Base-by-base conservation (phyloP, 345 rosid species). In the Pistacia atlantica region DNA sequence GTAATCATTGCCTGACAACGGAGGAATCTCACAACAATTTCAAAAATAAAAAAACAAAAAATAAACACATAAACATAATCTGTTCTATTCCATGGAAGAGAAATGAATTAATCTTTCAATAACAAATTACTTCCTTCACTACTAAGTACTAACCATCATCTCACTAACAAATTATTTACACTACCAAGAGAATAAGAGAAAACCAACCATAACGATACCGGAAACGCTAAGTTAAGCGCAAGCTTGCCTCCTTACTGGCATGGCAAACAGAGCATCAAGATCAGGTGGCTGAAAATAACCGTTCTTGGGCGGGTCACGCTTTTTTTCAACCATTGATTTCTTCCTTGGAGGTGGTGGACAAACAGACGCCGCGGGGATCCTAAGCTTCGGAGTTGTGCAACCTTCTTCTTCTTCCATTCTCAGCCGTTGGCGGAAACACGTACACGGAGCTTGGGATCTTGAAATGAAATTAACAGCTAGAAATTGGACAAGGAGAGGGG, bases 281-380 rank as follows among this genome's bases (percentile, higher is more conserved):
- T 91, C 96, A 38, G 92, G 94, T 58, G 96, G 88, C 69, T 83
- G 91, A 60, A 93, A 91, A 74, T 82, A 93, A 13, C 93, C 93
- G 49, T 86, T 83, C 82, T 80, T 81, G 17, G 96, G 94, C 11
- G 90, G 90, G 25, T 82, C 90, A 59, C 84, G 80, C 62, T 61
- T 86, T 74, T 71, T 84, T 38, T 79, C 81, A 42, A 63, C 69
- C 62, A 14, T 73, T 0, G 67, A 57, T 79, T 80, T 82, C 84
- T 89, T 93, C 87, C 80, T 89, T 55, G 90, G 90, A 6, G 90
- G 90, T 48, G 94, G 97, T 8, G 96, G 96, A 65, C 92, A 89
- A 35, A 73, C 81, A 17, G 77, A 49, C 14, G 76, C 75, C 76
- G 61, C 72, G 22, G 96, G 91, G 8, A 91, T 91, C 63, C 37